These are phyloP conservation scores for Tricholoma bakamatsutake DNA, from an alignment of 768 basidiomycete genomes.

Conservation along the genomic window DNA sequence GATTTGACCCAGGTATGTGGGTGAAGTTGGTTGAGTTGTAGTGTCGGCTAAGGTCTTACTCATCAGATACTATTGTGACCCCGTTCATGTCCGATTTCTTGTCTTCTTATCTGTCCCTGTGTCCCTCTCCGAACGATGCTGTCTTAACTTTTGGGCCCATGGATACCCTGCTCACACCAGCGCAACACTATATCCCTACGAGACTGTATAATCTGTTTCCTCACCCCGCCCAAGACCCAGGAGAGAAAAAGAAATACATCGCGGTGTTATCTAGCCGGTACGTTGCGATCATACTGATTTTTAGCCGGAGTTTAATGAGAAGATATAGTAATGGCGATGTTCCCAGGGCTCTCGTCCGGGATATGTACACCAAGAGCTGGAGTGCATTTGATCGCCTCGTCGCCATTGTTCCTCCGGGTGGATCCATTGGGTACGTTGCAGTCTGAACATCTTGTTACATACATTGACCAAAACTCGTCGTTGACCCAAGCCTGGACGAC, in stretches of 20 bases:
- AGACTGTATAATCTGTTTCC: slow-evolving; percentile 71
- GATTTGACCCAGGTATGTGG: slow-evolving; percentile 64
- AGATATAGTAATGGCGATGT: slow-evolving; percentile 70
- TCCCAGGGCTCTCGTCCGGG: slow-evolving; percentile 76
- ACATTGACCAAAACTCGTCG: slow-evolving; percentile 1
- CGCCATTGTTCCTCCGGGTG: slow-evolving; percentile 81
- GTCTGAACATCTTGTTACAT: slow-evolving; percentile 1
- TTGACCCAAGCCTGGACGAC: slow-evolving; percentile 65
- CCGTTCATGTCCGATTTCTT: slow-evolving; percentile 77
- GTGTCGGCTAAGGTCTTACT: not conserved
- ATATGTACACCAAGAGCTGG: slow-evolving; percentile 93
- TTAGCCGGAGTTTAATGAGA: not conserved
- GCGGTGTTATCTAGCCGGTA: slow-evolving; percentile 68
- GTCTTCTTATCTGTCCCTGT: slow-evolving; percentile 70
- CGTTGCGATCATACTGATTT: slow-evolving; percentile 5
- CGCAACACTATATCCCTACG: slow-evolving; percentile 68
- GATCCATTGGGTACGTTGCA: slow-evolving; percentile 65
- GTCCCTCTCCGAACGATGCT: slow-evolving; percentile 66
- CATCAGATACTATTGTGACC: slow-evolving; percentile 60
- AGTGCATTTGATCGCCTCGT: slow-evolving; percentile 86
- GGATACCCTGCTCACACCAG: slow-evolving; percentile 72
- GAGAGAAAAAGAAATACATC: slow-evolving; percentile 70
- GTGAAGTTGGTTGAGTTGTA: slow-evolving; percentile 4
- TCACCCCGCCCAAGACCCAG: slow-evolving; percentile 75
- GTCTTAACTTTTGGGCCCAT: slow-evolving; percentile 79